phyloP scores from a whole-genome alignment of 768 basidiomycete genomes.

The Hypholoma sublateritium region DNA sequence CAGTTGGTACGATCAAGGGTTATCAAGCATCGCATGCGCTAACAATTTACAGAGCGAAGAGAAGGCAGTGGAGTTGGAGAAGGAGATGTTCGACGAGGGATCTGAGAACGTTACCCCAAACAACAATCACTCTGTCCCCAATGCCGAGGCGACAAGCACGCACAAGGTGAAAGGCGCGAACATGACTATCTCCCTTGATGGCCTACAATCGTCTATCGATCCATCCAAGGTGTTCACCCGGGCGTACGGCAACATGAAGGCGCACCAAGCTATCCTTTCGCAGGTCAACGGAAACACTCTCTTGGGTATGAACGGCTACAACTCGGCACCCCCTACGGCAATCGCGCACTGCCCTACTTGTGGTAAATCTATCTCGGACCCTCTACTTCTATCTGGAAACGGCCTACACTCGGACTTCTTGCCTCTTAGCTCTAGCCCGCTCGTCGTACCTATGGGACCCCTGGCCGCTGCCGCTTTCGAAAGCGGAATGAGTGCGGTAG shows the following conservation, averaged over 20 bases:
- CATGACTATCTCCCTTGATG: conserved; percentile 51
- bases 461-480: conserved; percentile 62
- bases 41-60: conserved; percentile 11
- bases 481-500: conserved; percentile 67
- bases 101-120: conserved; percentile 8
- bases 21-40: not conserved
- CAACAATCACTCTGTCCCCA: conserved; percentile 7
- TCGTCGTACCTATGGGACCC: conserved; percentile 56
- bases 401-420: conserved; percentile 34
- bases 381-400: conserved; percentile 30
- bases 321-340: conserved; percentile 47
- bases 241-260: conserved; percentile 26
- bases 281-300: conserved; percentile 13
- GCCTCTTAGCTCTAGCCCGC: conserved; percentile 49
- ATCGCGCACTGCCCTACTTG: conserved; percentile 55
- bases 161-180: conserved; percentile 19
- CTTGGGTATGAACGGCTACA: conserved; percentile 11
- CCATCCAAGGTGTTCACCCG: conserved; percentile 29
- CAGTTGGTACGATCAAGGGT: conserved; percentile 7
- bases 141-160: conserved; percentile 1
- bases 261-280: conserved; percentile 18
- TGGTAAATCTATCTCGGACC: conserved; percentile 49
- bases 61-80: conserved; percentile 9
- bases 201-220: conserved; percentile 40
- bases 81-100: conserved; percentile 10